These are phyloP conservation scores for Debaryomyces prosopidis DNA, from an alignment of 805 yeast genomes.

Conservation along the genomic window DNA sequence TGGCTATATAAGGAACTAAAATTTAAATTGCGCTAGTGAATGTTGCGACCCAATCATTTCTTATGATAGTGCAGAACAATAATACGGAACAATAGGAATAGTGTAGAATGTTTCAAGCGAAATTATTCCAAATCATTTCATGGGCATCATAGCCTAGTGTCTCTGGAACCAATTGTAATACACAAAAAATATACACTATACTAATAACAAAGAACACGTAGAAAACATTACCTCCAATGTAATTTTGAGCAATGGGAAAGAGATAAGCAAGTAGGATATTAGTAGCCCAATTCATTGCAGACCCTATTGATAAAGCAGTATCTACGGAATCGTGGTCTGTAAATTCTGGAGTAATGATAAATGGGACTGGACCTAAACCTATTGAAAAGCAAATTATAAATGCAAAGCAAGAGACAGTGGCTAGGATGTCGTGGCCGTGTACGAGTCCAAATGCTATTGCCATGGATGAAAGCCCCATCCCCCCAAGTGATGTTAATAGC, in stretches of 20 bases:
- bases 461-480: constrained; percentile 24
- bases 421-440: constrained; percentile 9
- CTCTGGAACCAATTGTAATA: background rate
- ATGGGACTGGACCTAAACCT: constrained; percentile 40
- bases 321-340: constrained; percentile 32
- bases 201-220: constrained; percentile 25
- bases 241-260: constrained; percentile 28
- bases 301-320: constrained; percentile 36
- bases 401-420: constrained; percentile 29
- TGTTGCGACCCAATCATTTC: too few relatives aligned
- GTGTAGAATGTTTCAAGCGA: background rate
- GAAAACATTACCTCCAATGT: constrained; percentile 30
- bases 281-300: constrained; percentile 35
- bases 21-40: background rate
- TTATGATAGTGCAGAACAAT: background rate
- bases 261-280: constrained; percentile 31
- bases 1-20: background rate
- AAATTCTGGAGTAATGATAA: constrained; percentile 37
- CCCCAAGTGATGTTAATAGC: constrained; percentile 22
- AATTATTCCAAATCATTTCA: background rate
- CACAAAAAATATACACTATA: constrained; percentile 12
- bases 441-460: constrained; percentile 27
- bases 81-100: background rate
- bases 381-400: constrained; percentile 34
- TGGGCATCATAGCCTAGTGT: constrained; percentile 1